Base-by-base conservation (phyloP, 805 yeast genomes). In the Saturnispora gosingensis region DNA sequence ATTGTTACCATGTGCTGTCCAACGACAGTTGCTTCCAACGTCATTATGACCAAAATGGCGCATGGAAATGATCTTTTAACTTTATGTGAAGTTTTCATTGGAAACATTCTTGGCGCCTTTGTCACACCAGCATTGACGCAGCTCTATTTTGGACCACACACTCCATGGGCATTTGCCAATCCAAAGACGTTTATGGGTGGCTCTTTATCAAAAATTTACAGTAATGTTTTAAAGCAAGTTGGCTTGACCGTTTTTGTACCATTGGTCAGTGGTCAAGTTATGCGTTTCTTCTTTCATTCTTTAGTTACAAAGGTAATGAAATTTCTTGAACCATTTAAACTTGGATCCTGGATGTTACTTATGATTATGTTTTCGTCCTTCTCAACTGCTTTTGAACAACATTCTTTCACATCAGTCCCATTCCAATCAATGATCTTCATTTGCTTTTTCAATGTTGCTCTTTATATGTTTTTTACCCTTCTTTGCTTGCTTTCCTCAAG, bases 21-120 rank as follows among this genome's bases (percentile, higher is more conserved):
- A 16, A 88, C 97, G 9, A 88, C 96, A 0, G 95, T 88, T n/a
- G 80, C 89, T 0, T 88, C 96, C 1, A 88, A 88, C 62, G 96
- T 89, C 34, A 89, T 88, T 27, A 88, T 88, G 96, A 88, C 96
- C 8, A 75, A 81, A 48, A 77, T 77, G 52, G 95, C 96, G 0
- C 80, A 83, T 57, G 96, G 96, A 5, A 86, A 88, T 65, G 89
- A 79, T 57, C 52, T 59, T 16, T 67, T 88, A 48, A 83, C 95
- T 13, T 70, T 88, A 4, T 82, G 91, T 63, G 95, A 87, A 63
- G 96, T 89, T 7, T 80, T 88, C 53, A 75, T 88, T 28, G 96
- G 96, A 1, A 88, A 89, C 61, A 60, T 88, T 39, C 60, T 86
- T 45, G 96, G 96, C 1, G 91, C 93, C 0, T 89, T 89, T 59